Conservation (phyloP, 2,329 filamentous ascomycete species). For the Clarireedia paspali region DNA sequence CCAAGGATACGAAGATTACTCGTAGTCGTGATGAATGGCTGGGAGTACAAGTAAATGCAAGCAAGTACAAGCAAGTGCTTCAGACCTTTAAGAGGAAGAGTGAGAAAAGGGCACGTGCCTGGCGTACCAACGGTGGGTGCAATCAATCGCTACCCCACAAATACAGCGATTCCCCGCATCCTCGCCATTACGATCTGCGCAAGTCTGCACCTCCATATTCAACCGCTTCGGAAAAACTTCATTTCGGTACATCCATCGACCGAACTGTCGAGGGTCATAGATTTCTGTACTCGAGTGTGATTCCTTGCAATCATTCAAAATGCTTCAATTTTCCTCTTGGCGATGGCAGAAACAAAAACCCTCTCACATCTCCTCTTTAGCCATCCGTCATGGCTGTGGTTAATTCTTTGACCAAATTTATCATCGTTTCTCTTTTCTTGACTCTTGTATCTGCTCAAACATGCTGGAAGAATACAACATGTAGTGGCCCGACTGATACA, state of each 20-base stretch:
- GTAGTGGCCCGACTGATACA: constrained; percentile 39
- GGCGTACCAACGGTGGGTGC: background rate
- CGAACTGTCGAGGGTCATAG: background rate
- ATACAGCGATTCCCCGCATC: constrained; percentile 2
- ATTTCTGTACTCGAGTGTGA: too few species aligned
- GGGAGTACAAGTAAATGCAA: too few species aligned
- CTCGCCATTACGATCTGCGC: background rate
- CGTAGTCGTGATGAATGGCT: too few species aligned
- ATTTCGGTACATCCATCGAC: constrained; percentile 8
- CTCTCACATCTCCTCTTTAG: background rate
- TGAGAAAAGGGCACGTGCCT: too few species aligned
- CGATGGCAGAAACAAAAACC: background rate
- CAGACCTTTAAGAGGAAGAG: too few species aligned
- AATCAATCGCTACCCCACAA: background rate
- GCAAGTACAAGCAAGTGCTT: background rate
- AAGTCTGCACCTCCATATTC: constrained; percentile 4
- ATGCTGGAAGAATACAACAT: constrained; percentile 50
- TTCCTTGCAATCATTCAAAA: background rate
- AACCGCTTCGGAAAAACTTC: constrained; percentile 9
- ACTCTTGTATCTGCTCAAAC: constrained; percentile 9
- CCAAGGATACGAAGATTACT: too few species aligned
- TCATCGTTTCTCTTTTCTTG: constrained; percentile 1
- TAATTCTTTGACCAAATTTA: background rate
- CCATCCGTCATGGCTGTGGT: constrained; percentile 1
- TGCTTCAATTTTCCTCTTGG: background rate